Base-by-base conservation (phyloP, 164 flowering plant species). In the Magnolia kwangsiensis region DNA sequence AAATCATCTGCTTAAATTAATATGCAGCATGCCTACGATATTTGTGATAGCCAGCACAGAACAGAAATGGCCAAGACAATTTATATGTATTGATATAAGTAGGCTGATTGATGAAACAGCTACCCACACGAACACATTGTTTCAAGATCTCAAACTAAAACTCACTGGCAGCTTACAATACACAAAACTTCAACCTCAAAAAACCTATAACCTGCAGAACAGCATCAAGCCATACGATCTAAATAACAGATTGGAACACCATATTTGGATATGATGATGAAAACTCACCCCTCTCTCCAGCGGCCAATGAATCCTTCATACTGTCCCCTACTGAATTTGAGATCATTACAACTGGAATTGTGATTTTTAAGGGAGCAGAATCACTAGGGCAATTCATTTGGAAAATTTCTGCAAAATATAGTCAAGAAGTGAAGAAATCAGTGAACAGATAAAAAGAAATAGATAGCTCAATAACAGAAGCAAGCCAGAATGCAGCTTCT, bases 341-440 rank as follows among this genome's bases (percentile, higher is more conserved):
- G 77, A 94, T 85, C 85, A 86, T 88, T 66, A 89, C 85, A 75
- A 88, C 87, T 81, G 95, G 97, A 79, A 94, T 94, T 8, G 80
- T 82, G 67, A 94, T 87, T 69, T 88, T 79, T 37, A 79, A 23
- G 79, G 81, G 63, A 63, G 89, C 80, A 63, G 77, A 85, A 80
- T 86, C 84, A 8, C 76, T 83, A 74, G 84, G 59, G 81, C 98
- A 91, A 67, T 72, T 84, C 95, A 92, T 92, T 86, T 88, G 80
- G 74, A 65, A 74, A 67, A 88, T 81, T 50, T 87, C 98, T 91
- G 81, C 24, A 81, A 59, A 76, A 58, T 3, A 58, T 29, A 18
- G 20, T 29, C 19, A 37, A 69, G 8, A 27, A 21, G 31, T 19
- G 1, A 1, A 23, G 8, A 11, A 21, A n/a, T 16, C 31, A 66